Percentiles rank a stretch among this genome's conserved stretches.
Conservation (phyloP, 83 land plant genomes). For the Picea mariana region DNA sequence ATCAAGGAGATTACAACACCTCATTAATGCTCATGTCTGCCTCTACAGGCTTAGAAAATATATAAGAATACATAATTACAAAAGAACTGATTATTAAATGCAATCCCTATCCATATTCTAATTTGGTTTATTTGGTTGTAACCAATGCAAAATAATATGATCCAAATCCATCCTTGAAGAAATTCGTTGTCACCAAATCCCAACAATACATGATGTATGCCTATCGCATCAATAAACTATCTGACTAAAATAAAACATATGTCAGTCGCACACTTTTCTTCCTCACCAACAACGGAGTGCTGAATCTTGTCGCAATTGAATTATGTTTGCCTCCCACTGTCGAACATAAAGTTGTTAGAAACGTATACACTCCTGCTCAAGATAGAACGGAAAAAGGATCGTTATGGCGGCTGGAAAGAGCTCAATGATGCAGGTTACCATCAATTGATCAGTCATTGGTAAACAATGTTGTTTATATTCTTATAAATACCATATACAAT, state of each 20-base stretch:
- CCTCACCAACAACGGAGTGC: conserved; percentile 34
- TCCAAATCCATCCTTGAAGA: no score
- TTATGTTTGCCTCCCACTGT: conserved; percentile 37
- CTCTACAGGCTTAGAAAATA: no score
- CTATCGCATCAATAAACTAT: conserved; percentile 22
- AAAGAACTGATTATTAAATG: no score
- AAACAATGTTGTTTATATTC: background rate
- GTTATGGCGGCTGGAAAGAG: conserved; percentile 21
- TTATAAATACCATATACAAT: no score
- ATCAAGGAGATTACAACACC: no score
- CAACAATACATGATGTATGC: conserved; percentile 5
- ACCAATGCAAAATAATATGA: no score
- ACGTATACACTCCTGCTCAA: conserved; percentile 12
- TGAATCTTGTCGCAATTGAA: conserved; percentile 70
- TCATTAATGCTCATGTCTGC: no score
- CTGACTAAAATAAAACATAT: conserved; percentile 16
- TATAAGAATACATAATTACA: no score
- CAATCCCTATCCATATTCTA: no score
- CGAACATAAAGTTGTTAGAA: background rate
- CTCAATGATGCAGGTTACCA: conserved; percentile 14
- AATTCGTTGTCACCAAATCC: no score
- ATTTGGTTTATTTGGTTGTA: no score
- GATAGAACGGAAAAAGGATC: conserved; percentile 14
- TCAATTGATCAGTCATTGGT: conserved; percentile 12
- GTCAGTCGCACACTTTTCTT: conserved; percentile 53